phyloP scores from a whole-genome alignment of 2,329 filamentous ascomycete species.

The Penicillium occitanis region DNA sequence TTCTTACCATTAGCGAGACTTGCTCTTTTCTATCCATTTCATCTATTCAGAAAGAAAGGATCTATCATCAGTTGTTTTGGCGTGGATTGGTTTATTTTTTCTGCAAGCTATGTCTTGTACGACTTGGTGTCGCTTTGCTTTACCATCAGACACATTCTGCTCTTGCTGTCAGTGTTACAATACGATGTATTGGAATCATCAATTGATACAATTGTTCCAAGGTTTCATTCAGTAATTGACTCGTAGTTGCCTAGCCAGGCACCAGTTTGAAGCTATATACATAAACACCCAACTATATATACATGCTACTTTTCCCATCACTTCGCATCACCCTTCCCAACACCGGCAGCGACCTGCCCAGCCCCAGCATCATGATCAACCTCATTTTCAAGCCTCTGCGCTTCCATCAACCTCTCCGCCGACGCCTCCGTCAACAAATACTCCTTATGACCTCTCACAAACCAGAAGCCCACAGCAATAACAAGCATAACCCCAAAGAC shows the following conservation, averaged over 20 bases:
- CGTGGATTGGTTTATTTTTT: slow-evolving; percentile 1
- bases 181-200: background rate
- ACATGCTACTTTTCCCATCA: background rate
- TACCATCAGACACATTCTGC: slow-evolving; percentile 5
- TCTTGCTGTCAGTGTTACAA: slow-evolving; percentile 1
- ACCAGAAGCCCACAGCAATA: slow-evolving; percentile 53
- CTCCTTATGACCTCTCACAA: slow-evolving; percentile 47
- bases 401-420: slow-evolving; percentile 31
- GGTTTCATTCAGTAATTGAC: background rate
- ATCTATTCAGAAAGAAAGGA: slow-evolving; percentile 6
- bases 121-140: background rate
- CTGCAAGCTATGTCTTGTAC: slow-evolving; percentile 6
- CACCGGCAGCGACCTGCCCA: background rate
- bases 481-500: slow-evolving; percentile 58
- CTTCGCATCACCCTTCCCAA: background rate
- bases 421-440: slow-evolving; percentile 38
- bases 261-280: background rate
- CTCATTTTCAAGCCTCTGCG: slow-evolving; percentile 29
- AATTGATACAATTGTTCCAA: background rate
- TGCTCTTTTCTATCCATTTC: background rate
- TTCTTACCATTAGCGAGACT: slow-evolving; percentile 16
- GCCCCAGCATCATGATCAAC: background rate
- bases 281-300: background rate
- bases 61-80: slow-evolving; percentile 3
- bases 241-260: background rate